Base-by-base conservation (phyloP, 768 basidiomycete species). In the Xerocomellus intermedius region DNA sequence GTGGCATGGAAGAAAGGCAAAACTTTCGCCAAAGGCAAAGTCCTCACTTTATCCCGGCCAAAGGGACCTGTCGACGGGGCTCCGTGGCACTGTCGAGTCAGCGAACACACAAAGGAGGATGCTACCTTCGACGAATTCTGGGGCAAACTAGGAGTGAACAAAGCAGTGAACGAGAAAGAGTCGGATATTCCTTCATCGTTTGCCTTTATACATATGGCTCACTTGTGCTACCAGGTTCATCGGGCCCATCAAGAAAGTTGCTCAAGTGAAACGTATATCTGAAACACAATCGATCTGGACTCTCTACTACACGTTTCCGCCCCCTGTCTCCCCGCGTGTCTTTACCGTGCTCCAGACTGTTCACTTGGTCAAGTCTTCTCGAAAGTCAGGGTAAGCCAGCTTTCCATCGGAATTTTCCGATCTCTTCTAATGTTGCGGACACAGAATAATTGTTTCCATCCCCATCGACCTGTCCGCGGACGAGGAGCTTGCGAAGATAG, bases 281-380 rank as follows among this genome's bases (percentile, higher is more conserved):
- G 75, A 81, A 12, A 85, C 79, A 3, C 81, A 85, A 47, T 74
- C 77, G 3, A 82, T 91, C 57, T 91, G 87, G 88, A 79, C 85
- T 0, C 57, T 87, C 56, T 82, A 83, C 68, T 92, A 92, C 70
- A 85, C 79, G 3, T 88, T 91, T 70, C 74, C 82, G 1, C 82
- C 86, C 7, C 83, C 88, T 3, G 70, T 91, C 19, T 84, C 87
- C 4, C 83, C 88, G 10, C 83, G 89, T 14, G 79, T 87, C 21
- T 92, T 91, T 69, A 90, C 88, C 2, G 86, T 85, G 35, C 69
- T 90, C 37, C 87, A 89, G 64, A 79, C 85, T n/a, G 73, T 75
- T 10, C 77, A 82, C 55, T 70, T 86, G 24, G 70, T 74, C 24
- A 77, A 81, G 41, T 66, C 73, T 4, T 71, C 77, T 33, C 82